These are phyloP conservation scores for Mycena indigotica DNA, from an alignment of 768 basidiomycete genomes.

Conservation along the genomic window DNA sequence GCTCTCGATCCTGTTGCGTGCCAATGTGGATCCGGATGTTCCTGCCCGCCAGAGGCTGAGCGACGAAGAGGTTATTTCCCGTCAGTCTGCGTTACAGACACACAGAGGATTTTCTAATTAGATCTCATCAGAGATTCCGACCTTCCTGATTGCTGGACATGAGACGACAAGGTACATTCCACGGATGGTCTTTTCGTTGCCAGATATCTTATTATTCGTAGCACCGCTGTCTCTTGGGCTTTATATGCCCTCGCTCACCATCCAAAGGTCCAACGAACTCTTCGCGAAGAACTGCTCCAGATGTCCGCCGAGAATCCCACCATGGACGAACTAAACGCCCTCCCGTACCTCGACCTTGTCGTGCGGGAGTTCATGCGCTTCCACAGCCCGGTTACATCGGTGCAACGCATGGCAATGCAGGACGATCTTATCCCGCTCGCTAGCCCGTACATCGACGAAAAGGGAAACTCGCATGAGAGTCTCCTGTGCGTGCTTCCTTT, in stretches of 20 bases:
- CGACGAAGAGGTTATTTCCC: slow-evolving; percentile 61
- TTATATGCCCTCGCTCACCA: slow-evolving; percentile 55
- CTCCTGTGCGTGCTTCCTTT: slow-evolving; percentile 21
- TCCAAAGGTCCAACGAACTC: slow-evolving; percentile 50
- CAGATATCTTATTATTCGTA: slow-evolving; percentile 12
- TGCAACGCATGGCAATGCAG: slow-evolving; percentile 29
- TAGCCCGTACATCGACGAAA: slow-evolving; percentile 33
- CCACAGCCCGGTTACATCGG: not conserved
- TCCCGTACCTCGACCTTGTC: slow-evolving; percentile 64
- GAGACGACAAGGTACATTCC: slow-evolving; percentile 54
- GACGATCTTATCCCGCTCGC: slow-evolving; percentile 38
- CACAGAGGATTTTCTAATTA: not conserved
- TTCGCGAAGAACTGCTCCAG: slow-evolving; percentile 58
- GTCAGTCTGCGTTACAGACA: too few relatives aligned
- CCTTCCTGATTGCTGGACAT: slow-evolving; percentile 62
- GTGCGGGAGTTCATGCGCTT: slow-evolving; percentile 7
- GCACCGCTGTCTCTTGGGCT: slow-evolving; percentile 57
- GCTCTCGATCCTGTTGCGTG: slow-evolving; percentile 58
- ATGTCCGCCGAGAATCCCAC: slow-evolving; percentile 58
- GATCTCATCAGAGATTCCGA: slow-evolving; percentile 50
- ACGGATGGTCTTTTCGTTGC: not conserved
- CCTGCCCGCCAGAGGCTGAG: slow-evolving; percentile 54
- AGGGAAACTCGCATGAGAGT: slow-evolving; percentile 27
- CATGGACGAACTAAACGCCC: slow-evolving; percentile 67
- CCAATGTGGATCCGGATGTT: slow-evolving; percentile 64